phyloP scores from a whole-genome alignment of 1,139 yeast species.

The Yamadazyma atlantica region DNA sequence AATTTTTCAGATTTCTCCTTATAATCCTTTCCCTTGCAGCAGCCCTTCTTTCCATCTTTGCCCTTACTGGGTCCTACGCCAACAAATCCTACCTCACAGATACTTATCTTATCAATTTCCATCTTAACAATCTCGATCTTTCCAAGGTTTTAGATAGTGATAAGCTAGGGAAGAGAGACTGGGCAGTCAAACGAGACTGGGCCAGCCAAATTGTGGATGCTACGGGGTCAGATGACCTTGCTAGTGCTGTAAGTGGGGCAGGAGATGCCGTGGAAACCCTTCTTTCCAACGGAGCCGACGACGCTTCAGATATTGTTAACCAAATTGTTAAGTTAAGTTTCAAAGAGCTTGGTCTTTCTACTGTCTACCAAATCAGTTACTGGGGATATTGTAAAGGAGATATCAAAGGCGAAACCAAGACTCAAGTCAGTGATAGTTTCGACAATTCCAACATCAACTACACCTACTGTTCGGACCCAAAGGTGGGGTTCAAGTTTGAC shows the following conservation, averaged over 20 bases:
- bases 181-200: slow-evolving; percentile 17
- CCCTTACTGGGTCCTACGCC: slow-evolving; percentile 42
- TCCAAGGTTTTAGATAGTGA: slow-evolving; percentile 25
- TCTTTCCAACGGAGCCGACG: slow-evolving; percentile 5
- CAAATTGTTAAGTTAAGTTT: slow-evolving; percentile 18
- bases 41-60: slow-evolving; percentile 37
- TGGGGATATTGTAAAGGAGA: slow-evolving; percentile 77
- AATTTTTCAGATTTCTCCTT: slow-evolving; percentile 34
- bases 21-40: slow-evolving; percentile 36
- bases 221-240: slow-evolving; percentile 11
- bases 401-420: slow-evolving; percentile 11
- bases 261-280: slow-evolving; percentile 9
- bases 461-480: slow-evolving; percentile 57
- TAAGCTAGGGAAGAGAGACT: slow-evolving; percentile 6
- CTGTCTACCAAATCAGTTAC: slow-evolving; percentile 61
- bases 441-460: slow-evolving; percentile 40
- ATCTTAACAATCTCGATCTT: slow-evolving; percentile 34
- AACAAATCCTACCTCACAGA: slow-evolving; percentile 34
- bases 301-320: slow-evolving; percentile 14
- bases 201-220: slow-evolving; percentile 16
- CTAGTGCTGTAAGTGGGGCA: slow-evolving; percentile 7
- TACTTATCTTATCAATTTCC: slow-evolving; percentile 40
- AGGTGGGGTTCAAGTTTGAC: slow-evolving; percentile 50
- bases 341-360: slow-evolving; percentile 50
- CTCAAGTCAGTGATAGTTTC: slow-evolving; percentile 12